Conservation (phyloP, 805 yeast genomes). For the Pichia eremophila region DNA sequence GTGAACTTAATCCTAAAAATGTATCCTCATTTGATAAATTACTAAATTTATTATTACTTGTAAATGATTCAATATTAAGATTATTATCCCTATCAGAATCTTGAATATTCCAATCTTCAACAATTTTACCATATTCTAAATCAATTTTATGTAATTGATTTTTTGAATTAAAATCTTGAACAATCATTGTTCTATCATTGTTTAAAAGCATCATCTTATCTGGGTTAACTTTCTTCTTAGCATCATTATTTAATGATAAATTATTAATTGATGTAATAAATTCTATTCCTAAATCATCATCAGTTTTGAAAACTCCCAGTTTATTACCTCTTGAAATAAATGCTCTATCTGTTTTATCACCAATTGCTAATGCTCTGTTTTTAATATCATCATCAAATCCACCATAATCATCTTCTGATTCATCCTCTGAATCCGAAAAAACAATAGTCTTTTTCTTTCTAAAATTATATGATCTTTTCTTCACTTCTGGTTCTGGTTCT, state of each 20-base stretch:
- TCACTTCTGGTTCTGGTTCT: constrained; percentile 21
- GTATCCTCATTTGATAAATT: constrained; percentile 69
- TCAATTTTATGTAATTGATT: constrained; percentile 63
- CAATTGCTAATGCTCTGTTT: constrained; percentile 63
- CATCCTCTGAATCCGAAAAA: constrained; percentile 20
- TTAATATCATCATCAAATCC: constrained; percentile 17
- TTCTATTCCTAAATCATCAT: constrained; percentile 38
- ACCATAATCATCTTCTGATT: constrained; percentile 29
- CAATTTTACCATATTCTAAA: constrained; percentile 64
- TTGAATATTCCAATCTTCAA: constrained; percentile 73
- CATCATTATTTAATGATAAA: constrained; percentile 43
- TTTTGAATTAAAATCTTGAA: constrained; percentile 43
- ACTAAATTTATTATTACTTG: constrained; percentile 65
- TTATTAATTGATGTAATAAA: constrained; percentile 62
- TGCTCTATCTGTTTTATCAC: constrained; percentile 60
- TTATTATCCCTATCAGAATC: constrained; percentile 23
- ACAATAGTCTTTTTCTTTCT: constrained; percentile 1
- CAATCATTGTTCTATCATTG: constrained; percentile 58
- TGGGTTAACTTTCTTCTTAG: constrained; percentile 37
- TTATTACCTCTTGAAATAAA: constrained; percentile 73
- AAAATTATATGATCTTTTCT: background rate
- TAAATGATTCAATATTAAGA: constrained; percentile 45
- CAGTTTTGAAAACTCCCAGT: constrained; percentile 69
- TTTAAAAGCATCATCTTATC: constrained; percentile 65
- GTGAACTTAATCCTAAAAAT: constrained; percentile 57